These are phyloP conservation scores for Vitis cinerea DNA, from an alignment of 164 flowering plant genomes.

Conservation along the genomic window DNA sequence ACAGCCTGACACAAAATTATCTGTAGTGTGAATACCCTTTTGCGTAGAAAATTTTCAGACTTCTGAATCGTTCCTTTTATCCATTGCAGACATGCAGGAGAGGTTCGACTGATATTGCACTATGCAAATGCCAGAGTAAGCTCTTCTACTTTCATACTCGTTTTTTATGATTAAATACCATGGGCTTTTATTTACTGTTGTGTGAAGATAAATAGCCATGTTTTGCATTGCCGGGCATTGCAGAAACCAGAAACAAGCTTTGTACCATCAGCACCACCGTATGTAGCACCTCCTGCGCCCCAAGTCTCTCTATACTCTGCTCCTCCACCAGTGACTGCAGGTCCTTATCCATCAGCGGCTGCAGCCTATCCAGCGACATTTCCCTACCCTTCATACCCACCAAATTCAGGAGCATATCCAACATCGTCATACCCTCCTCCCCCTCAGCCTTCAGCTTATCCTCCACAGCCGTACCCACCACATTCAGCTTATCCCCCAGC, in stretches of 20 bases:
- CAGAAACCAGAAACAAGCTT: slow-evolving; percentile 45
- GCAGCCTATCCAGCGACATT: slow-evolving; percentile 26
- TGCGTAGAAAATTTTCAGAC: background rate
- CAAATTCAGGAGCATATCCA: slow-evolving; percentile 27
- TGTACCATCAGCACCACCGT: slow-evolving; percentile 63
- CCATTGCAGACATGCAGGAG: slow-evolving; percentile 69
- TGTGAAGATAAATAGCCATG: background rate
- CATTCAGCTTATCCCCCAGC: slow-evolving; percentile 48
- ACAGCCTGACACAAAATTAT: too few relatives aligned
- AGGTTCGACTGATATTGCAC: slow-evolving; percentile 74
- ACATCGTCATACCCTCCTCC: slow-evolving; percentile 33
- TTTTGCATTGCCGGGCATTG: slow-evolving; percentile 8
- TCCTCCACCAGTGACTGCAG: slow-evolving; percentile 29
- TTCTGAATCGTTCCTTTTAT: background rate
- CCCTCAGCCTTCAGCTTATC: slow-evolving; percentile 39
- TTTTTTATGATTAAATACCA: background rate
- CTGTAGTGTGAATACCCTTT: too few relatives aligned
- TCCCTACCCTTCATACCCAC: slow-evolving; percentile 37
- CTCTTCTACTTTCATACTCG: background rate
- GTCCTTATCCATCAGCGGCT: slow-evolving; percentile 30
- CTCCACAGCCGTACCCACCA: slow-evolving; percentile 55
- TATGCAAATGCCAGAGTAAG: slow-evolving; percentile 60
- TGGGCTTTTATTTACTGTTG: background rate
- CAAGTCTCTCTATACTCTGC: slow-evolving; percentile 31
- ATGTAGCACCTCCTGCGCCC: slow-evolving; percentile 26